Conservation (phyloP, 2,329 filamentous ascomycete genomes). For the Penicillium sp. region DNA sequence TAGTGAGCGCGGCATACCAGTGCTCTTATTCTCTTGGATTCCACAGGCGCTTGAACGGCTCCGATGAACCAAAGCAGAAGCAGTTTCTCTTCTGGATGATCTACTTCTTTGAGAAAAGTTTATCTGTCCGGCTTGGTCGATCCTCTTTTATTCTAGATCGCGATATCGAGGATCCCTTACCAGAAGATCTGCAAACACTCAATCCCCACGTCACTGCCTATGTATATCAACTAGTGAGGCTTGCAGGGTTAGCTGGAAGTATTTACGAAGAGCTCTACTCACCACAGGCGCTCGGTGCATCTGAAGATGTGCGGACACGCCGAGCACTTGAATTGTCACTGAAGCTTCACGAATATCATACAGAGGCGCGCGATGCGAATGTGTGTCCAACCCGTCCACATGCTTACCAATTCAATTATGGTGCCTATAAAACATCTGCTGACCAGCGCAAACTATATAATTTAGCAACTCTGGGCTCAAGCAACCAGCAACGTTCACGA, state of each 20-base stretch:
- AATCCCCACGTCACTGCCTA: background rate
- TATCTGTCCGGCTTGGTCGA: conserved; percentile 9
- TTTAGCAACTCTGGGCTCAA: background rate
- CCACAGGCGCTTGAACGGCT: background rate
- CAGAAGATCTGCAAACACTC: background rate
- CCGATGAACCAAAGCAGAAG: background rate
- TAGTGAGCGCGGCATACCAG: conserved; percentile 8
- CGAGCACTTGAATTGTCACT: background rate
- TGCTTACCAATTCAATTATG: background rate
- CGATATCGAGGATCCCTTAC: conserved; percentile 4
- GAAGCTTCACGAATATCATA: background rate
- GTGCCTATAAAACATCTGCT: background rate
- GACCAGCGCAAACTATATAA: background rate
- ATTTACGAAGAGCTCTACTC: background rate
- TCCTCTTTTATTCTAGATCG: conserved; percentile 6
- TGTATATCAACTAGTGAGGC: background rate
- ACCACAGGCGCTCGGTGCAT: background rate
- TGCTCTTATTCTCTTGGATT: conserved; percentile 4
- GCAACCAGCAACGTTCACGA: background rate
- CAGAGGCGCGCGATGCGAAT: background rate
- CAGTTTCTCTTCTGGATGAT: conserved; percentile 9
- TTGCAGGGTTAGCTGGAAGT: background rate
- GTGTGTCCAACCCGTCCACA: background rate
- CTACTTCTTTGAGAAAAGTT: conserved; percentile 9
- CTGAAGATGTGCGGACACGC: background rate